Base-by-base conservation (phyloP, 2,329 filamentous ascomycete genomes). In the Botrytis deweyae region DNA sequence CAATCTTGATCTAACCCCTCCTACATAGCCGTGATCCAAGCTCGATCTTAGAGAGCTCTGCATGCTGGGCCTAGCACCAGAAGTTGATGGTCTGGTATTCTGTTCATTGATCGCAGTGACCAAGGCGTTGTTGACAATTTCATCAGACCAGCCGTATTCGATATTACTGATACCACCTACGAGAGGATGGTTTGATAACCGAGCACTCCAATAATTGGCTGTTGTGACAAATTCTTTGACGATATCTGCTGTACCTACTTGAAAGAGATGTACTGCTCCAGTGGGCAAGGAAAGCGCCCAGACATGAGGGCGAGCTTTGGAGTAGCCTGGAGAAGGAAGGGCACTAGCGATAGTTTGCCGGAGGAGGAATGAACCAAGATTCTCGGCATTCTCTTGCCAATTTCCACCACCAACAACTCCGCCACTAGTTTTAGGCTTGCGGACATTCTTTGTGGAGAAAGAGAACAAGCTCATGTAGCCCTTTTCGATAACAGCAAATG, bases 381-480 rank as follows among this genome's bases (percentile, higher is more conserved):
- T 93, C 76, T 97, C 94, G 8, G 96, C 96, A 80, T 97, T 98
- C 78, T 98, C 95, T 82, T 95, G 95, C 96, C 96, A 99, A 82
- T 99, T 98, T 38, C 96, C 96, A 75, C 96, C 96, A 77, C 96
- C 96, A 3, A 98, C 96, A 10, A 92, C 88, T 42, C 89, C 90
- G 16, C 85, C 86, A 70, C 85, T 83, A 36, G 85, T 84, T 55
- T 84, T 90, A 76, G 84, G 86, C 82, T 93, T 94, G 49, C 91
- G 88, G 78, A 90, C 85, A 1, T 92, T 93, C 81, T 96, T 96
- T 76, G 90, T 91, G 65, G 90, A 92, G 84, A 99, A 99, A 0
- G 94, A 97, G 84, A 99, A 99, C 12, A 99, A 85, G 72, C 94
- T 95, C 86, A 99, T 90, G 81, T 93, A 95, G 20, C 96, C 96